Evolutionary conservation across 352 stramenopile genomes (phyloP).

Genomic region (Pythium volutum): DNA sequence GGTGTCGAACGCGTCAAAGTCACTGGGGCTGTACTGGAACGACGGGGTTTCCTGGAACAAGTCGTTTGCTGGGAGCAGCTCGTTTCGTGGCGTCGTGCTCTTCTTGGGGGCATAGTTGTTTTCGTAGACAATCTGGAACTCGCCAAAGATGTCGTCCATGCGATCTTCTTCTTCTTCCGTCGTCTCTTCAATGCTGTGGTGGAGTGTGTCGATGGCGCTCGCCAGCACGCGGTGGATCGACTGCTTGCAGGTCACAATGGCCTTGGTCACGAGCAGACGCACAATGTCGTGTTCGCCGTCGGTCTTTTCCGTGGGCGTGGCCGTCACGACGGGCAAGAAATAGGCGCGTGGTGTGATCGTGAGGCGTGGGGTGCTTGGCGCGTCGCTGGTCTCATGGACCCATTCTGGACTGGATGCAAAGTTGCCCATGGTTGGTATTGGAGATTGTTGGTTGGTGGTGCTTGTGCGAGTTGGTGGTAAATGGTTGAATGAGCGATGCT

Average conservation of each 20-base stretch:
- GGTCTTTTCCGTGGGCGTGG: too few relatives aligned
- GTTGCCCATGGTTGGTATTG: slow-evolving; percentile 23
- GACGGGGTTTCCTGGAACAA: slow-evolving; percentile 11
- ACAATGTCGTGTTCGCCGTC: slow-evolving; percentile 5
- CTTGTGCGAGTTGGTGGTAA: slow-evolving; percentile 9
- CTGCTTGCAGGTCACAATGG: slow-evolving; percentile 17
- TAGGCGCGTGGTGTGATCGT: slow-evolving; percentile 4
- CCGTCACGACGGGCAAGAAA: not conserved
- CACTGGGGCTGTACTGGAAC: slow-evolving; percentile 12
- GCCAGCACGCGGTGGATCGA: slow-evolving; percentile 13
- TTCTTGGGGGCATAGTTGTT: slow-evolving; percentile 8
- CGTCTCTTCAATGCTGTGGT: not conserved
- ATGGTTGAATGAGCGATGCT: slow-evolving; percentile 15
- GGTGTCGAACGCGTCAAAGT: slow-evolving; percentile 5
- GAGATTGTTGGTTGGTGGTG: slow-evolving; percentile 6
- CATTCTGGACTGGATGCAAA: slow-evolving; percentile 24
- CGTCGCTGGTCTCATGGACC: slow-evolving; percentile 3
- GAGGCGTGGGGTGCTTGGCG: not conserved
- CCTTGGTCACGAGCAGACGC: slow-evolving; percentile 9
- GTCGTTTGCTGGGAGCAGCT: not conserved
- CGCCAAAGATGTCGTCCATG: slow-evolving; percentile 26
- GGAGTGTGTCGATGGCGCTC: slow-evolving; percentile 1
- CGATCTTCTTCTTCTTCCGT: slow-evolving; percentile 1
- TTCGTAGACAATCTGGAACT: slow-evolving; percentile 32
- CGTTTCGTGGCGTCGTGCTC: not conserved